Conservation (phyloP, 2,329 filamentous ascomycete species). For the Arthrocladium fulminans region DNA sequence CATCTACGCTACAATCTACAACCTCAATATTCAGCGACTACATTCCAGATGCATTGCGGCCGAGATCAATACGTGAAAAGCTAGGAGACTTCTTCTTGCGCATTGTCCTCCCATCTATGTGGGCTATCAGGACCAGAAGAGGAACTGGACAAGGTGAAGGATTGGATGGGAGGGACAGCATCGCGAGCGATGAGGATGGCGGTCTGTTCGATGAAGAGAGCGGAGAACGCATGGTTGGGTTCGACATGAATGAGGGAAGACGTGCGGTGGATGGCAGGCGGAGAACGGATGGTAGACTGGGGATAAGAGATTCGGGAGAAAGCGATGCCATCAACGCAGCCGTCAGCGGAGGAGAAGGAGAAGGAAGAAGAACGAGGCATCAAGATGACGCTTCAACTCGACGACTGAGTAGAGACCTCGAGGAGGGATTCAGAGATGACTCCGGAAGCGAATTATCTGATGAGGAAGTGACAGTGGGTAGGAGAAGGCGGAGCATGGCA, state of each 20-base stretch:
- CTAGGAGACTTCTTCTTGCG: slow-evolving; percentile 34
- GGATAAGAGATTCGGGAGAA: slow-evolving; percentile 6
- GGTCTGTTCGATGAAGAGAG: slow-evolving; percentile 62
- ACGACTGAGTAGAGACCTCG: slow-evolving; percentile 69
- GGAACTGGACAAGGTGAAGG: slow-evolving; percentile 32
- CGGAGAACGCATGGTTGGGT: slow-evolving; percentile 42
- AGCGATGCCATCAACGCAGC: slow-evolving; percentile 12
- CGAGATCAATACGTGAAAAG: slow-evolving; percentile 31
- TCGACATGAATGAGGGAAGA: slow-evolving; percentile 43
- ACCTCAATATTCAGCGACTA: slow-evolving; percentile 41
- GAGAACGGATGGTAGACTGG: slow-evolving; percentile 4
- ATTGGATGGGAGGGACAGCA: slow-evolving; percentile 30
- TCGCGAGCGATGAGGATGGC: slow-evolving; percentile 42
- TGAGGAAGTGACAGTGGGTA: slow-evolving; percentile 37
- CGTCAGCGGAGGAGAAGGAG: slow-evolving; percentile 22
- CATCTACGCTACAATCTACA: slow-evolving; percentile 36
- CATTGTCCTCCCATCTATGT: slow-evolving; percentile 36
- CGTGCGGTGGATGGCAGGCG: slow-evolving; percentile 10
- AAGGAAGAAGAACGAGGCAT: not conserved
- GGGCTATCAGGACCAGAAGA: slow-evolving; percentile 27
- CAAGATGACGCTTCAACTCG: slow-evolving; percentile 37
- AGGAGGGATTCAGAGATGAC: slow-evolving; percentile 66
- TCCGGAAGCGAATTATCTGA: slow-evolving; percentile 40
- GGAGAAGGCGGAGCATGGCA: slow-evolving; percentile 5
- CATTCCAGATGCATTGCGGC: slow-evolving; percentile 16